These are phyloP conservation scores for Drosera capensis DNA, from an alignment of 148 eudicot genomes.

Conservation along the genomic window DNA sequence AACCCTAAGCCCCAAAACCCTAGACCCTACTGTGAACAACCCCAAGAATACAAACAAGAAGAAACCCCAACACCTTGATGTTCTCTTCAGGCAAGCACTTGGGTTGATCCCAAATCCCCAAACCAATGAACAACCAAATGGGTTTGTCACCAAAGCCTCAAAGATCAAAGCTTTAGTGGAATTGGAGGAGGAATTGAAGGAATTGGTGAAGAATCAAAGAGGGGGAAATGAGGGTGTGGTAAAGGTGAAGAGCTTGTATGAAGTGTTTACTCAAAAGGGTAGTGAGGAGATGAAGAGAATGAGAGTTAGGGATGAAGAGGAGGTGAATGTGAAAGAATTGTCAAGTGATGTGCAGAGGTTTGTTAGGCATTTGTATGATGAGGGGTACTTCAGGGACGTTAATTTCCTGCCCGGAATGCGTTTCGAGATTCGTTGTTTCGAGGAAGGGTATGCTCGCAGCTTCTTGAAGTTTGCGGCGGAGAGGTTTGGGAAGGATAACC, in stretches of 20 bases:
- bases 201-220: slow-evolving; percentile 19
- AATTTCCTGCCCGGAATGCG: slow-evolving; percentile 24
- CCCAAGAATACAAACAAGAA: neutral
- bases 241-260: slow-evolving; percentile 13
- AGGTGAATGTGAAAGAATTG: slow-evolving; percentile 27
- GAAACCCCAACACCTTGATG: slow-evolving; percentile 10
- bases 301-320: slow-evolving; percentile 3
- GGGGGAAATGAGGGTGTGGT: neutral
- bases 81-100: slow-evolving; percentile 33
- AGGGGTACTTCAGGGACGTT: slow-evolving; percentile 35
- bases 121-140: slow-evolving; percentile 1
- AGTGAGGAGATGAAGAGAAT: neutral
- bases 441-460: slow-evolving; percentile 34
- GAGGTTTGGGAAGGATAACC: slow-evolving; percentile 46
- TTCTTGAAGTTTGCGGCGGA: slow-evolving; percentile 43
- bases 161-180: slow-evolving; percentile 10
- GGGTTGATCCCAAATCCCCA: slow-evolving; percentile 15
- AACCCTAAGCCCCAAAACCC: neutral
- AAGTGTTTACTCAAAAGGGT: slow-evolving; percentile 14
- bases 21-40: too few species aligned
- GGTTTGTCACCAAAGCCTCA: slow-evolving; percentile 8
- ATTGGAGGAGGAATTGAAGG: slow-evolving; percentile 8
- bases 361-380: slow-evolving; percentile 26
- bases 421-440: slow-evolving; percentile 36
- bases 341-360: slow-evolving; percentile 38